These are phyloP conservation scores for Clavariopsis aquatica DNA, from an alignment of 495 filamentous ascomycete genomes.

Conservation along the genomic window DNA sequence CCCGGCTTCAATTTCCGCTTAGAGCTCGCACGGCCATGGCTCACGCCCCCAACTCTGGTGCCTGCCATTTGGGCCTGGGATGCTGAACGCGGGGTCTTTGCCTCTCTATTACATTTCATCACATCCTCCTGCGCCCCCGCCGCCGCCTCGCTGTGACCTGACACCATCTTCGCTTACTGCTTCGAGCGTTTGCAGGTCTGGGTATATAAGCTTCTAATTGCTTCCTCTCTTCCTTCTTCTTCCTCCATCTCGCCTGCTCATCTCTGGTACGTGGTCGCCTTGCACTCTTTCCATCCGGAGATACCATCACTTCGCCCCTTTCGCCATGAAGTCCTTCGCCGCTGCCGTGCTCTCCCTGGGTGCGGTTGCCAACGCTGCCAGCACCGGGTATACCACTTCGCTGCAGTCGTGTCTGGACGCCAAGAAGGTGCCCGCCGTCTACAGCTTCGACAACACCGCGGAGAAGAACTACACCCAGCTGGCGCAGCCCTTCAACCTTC, in stretches of 20 bases:
- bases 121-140: not conserved
- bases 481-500: conserved; percentile 62
- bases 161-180: not conserved
- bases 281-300: not conserved
- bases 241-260: not conserved
- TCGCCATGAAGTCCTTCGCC: conserved; percentile 6
- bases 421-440: conserved; percentile 22
- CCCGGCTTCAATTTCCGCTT: conserved; percentile 1
- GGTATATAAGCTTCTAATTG: not conserved
- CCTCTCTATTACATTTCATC: not conserved
- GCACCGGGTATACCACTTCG: not conserved
- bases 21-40: not conserved
- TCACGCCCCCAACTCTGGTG: not conserved
- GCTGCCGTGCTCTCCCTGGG: not conserved
- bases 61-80: no score
- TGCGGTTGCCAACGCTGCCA: not conserved
- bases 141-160: not conserved
- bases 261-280: not conserved
- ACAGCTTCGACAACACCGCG: no score
- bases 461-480: conserved; percentile 21
- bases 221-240: not conserved
- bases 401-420: conserved; percentile 15
- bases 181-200: not conserved
- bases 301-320: not conserved
- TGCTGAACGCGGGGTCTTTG: not conserved